Percentiles rank a stretch among this genome's conserved stretches.
Evolutionary conservation across 1,284 basidiomycete species (phyloP).

Genomic region (Pseudozyma sp.): DNA sequence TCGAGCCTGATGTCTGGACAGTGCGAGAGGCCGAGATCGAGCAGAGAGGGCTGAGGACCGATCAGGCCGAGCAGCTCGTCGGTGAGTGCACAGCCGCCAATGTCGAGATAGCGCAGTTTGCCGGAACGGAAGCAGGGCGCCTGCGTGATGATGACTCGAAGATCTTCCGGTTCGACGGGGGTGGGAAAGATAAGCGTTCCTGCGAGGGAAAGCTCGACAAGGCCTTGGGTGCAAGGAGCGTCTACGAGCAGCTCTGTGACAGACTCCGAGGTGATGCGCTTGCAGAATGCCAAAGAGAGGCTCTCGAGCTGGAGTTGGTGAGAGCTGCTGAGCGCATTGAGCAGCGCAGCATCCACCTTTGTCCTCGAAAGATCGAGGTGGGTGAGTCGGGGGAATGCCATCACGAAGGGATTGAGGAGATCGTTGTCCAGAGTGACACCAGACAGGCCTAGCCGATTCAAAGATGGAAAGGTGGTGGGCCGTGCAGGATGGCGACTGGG

Average conservation of each 20-base stretch:
- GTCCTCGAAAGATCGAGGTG: constrained; percentile 77
- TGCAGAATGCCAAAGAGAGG: constrained; percentile 88
- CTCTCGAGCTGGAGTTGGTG: constrained; percentile 78
- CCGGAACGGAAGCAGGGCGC: constrained; percentile 87
- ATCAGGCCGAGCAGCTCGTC: constrained; percentile 72
- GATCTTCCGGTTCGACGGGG: constrained; percentile 79
- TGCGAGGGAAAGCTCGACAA: constrained; percentile 87
- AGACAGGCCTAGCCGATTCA: constrained; percentile 85
- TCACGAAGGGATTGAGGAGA: constrained; percentile 81
- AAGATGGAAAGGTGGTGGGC: constrained; percentile 75
- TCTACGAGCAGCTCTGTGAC: constrained; percentile 81
- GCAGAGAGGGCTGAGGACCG: constrained; percentile 78
- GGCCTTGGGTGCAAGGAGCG: constrained; percentile 74
- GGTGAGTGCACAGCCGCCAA: constrained; percentile 84
- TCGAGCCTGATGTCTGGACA: constrained; percentile 80
- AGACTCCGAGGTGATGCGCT: constrained; percentile 81
- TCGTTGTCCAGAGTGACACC: constrained; percentile 83
- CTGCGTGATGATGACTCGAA: constrained; percentile 77
- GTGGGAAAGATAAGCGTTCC: constrained; percentile 87
- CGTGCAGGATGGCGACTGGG: constrained; percentile 55
- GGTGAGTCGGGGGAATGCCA: constrained; percentile 86
- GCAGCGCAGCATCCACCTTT: constrained; percentile 80
- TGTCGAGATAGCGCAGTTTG: constrained; percentile 84
- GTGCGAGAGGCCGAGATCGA: constrained; percentile 77
- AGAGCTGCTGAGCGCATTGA: constrained; percentile 77